Evolutionary conservation across 2,329 filamentous ascomycete genomes (phyloP), one percentile per base, ranked within the genome.

Genomic region (Westerdykella aurantiaca): DNA sequence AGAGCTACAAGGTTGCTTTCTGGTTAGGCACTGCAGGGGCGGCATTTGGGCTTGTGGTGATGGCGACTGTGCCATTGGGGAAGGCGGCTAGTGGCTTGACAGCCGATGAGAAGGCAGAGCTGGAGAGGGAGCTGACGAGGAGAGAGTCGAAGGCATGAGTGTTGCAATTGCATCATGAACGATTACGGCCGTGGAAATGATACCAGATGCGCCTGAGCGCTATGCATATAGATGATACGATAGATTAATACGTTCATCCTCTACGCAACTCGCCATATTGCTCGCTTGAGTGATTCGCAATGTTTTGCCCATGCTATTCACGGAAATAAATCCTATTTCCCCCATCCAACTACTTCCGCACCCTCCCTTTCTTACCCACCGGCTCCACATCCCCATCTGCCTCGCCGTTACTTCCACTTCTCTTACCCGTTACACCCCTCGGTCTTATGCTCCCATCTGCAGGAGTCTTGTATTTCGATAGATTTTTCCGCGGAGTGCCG

Each of bases 1-100:
- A 54, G 42, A 66, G 63, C 44, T 69, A 69, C 48, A 63, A 67
- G 44, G 49, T 66, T 6, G 60, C 63, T 0, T 69, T 69, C 22
- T 68, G 63, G 63, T 49, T 68, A 34, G 63, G 56, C 2, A 64
- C 62, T 4, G 64, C 50, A 0, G 50, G 57, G 2, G 54, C 66
- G 3, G 51, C 43, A 0, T 51, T 55, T 5, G 64, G 58, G 2
- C 34, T 68, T 5, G 50, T 66, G 5, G 47, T 68, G 6, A 66
- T 69, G 63, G 9, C 60, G 0, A 64, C 63, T n/a, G 67, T 68
- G 1, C 61, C 55, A 34, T 62, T 69, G 38, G 64, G 64, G 3
- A 67, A 64, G 40, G 64, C 64, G 14, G 53, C 53, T 39, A 67
- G 63, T 37, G 64, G 63, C 7, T 29, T 66, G 44, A 66, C 63